Conservation (phyloP, 139 green algal species). For the Chlorella vulgaris region DNA sequence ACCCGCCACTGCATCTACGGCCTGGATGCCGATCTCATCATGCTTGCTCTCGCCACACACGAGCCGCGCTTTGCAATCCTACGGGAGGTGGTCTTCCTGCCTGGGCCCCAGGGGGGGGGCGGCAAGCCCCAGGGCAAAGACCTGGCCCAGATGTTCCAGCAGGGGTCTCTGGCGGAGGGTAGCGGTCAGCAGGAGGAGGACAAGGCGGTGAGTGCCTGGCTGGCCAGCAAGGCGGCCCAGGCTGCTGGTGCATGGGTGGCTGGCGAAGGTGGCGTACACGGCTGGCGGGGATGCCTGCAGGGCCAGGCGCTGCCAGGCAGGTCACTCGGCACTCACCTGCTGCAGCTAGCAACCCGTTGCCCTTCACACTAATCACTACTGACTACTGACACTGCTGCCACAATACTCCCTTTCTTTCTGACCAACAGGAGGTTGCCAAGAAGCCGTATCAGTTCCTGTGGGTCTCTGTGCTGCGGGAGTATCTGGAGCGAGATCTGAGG, state of each 20-base stretch:
- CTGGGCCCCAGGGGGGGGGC: neutral
- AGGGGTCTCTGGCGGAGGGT: neutral
- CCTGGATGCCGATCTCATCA: slow-evolving; percentile 99
- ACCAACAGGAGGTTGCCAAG: slow-evolving; percentile 65
- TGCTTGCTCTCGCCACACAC: slow-evolving; percentile 93
- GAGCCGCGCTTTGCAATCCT: slow-evolving; percentile 93
- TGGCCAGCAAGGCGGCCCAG: too few species aligned
- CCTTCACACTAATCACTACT: too few species aligned
- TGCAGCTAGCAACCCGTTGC: too few species aligned
- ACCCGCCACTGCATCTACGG: slow-evolving; percentile 88
- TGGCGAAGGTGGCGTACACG: too few species aligned
- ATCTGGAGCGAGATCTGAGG: slow-evolving; percentile 88
- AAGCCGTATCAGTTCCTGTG: slow-evolving; percentile 96
- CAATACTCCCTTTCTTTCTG: neutral
- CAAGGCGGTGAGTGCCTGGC: slow-evolving; percentile 17
- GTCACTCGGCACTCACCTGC: too few species aligned
- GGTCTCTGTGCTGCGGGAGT: slow-evolving; percentile 92
- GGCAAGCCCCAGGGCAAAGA: slow-evolving; percentile 1
- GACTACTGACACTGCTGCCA: too few species aligned
- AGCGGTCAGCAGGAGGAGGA: neutral
- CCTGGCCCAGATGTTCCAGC: neutral
- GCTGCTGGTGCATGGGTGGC: too few species aligned
- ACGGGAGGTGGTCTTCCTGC: slow-evolving; percentile 68
- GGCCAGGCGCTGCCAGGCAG: too few species aligned
- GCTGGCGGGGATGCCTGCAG: too few species aligned